phyloP scores from a whole-genome alignment of 345 rosid species.

The Toxicodendron radicans region DNA sequence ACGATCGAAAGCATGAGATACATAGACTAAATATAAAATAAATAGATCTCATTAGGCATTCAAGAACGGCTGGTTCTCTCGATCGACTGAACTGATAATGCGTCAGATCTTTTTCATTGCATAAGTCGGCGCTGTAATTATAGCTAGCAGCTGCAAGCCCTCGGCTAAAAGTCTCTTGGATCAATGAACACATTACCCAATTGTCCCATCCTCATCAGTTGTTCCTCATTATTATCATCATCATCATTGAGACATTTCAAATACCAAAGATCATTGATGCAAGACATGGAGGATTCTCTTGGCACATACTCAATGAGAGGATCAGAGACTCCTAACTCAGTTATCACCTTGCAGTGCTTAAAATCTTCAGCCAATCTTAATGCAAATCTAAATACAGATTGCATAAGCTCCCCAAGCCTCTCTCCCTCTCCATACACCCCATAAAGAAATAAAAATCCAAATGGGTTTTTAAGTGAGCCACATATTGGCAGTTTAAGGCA shows the following conservation, averaged over 20 bases:
- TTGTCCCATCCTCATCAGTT: conserved; percentile 18
- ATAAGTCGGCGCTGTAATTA: neutral
- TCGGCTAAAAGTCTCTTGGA: conserved; percentile 54
- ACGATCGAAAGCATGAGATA: no score
- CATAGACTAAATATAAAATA: no score
- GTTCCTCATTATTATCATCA: conserved; percentile 9
- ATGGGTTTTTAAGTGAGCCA: conserved; percentile 30
- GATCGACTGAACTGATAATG: neutral
- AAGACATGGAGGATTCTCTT: conserved; percentile 30
- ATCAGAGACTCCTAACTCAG: conserved; percentile 47
- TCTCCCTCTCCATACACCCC: conserved; percentile 55
- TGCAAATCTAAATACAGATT: conserved; percentile 42
- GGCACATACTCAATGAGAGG: conserved; percentile 44
- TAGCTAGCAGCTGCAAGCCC: neutral
- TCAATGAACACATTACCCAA: conserved; percentile 57
- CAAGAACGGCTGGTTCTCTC: no score
- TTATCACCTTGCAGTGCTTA: conserved; percentile 42
- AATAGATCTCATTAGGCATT: no score
- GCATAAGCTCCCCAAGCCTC: conserved; percentile 44
- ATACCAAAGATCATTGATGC: conserved; percentile 53
- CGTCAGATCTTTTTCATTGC: neutral
- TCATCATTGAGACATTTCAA: conserved; percentile 31
- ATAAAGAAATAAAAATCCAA: conserved; percentile 48
- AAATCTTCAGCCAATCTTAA: conserved; percentile 38
- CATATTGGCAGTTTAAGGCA: conserved; percentile 39